A percentile compares a stretch with the other conserved stretches of the same genome.
These are phyloP conservation scores for Tulasnella sp. DNA, from an alignment of 768 basidiomycete species.

Conservation along the genomic window DNA sequence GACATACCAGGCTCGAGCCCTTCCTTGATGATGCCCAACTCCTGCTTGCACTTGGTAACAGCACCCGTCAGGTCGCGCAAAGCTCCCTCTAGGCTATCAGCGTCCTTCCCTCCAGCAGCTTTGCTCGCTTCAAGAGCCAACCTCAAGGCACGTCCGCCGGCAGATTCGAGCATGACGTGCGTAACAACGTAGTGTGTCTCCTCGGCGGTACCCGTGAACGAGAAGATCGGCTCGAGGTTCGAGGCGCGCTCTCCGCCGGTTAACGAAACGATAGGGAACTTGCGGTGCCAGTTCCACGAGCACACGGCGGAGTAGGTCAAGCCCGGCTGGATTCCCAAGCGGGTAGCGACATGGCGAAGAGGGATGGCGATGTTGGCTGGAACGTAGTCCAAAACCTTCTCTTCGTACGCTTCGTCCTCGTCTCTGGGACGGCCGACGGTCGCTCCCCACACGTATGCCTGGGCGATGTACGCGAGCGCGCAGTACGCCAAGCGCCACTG, in stretches of 20 bases:
- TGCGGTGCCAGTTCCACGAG: constrained; percentile 5
- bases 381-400: neutral
- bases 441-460: constrained; percentile 5
- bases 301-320: neutral
- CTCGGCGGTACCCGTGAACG: neutral
- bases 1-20: neutral
- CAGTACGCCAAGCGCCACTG: constrained; percentile 5
- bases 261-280: neutral
- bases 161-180: neutral
- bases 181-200: neutral
- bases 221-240: neutral
- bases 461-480: constrained; percentile 1
- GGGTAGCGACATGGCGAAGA: neutral
- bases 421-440: neutral
- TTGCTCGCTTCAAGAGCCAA: neutral
- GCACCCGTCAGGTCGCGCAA: neutral
- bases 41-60: neutral
- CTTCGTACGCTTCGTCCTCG: neutral
- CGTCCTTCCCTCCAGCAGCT: neutral
- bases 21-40: neutral
- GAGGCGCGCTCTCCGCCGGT: neutral
- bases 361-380: constrained; percentile 1
- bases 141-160: neutral
- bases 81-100: neutral
- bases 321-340: neutral